phyloP scores from a whole-genome alignment of 345 rosid genomes.

The Aquilaria malaccensis region DNA sequence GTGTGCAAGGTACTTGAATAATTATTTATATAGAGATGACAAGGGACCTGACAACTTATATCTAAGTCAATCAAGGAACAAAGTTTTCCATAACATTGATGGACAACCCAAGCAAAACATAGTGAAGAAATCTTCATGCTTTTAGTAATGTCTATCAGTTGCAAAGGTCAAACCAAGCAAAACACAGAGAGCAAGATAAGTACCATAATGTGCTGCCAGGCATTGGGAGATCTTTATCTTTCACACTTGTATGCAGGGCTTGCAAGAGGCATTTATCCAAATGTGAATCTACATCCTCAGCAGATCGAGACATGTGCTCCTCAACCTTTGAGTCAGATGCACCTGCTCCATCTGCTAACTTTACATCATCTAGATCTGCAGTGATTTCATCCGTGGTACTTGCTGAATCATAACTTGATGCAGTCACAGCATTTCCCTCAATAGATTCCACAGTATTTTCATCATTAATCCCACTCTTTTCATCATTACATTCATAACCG shows the following conservation, averaged over 20 bases:
- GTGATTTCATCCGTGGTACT: conserved; percentile 26
- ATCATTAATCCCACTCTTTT: conserved; percentile 15
- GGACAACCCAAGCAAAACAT: background rate
- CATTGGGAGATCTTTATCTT: conserved; percentile 90
- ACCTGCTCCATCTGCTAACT: conserved; percentile 28
- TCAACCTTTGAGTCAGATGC: conserved; percentile 34
- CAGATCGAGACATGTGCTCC: conserved; percentile 37
- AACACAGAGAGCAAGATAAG: background rate
- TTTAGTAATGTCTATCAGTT: background rate
- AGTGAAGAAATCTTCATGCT: background rate
- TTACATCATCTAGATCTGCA: conserved; percentile 35
- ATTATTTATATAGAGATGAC: too few relatives aligned
- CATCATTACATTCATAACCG: conserved; percentile 24
- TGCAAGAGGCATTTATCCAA: conserved; percentile 92
- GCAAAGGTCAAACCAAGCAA: background rate
- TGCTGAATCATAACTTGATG: conserved; percentile 21
- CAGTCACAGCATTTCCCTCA: conserved; percentile 14
- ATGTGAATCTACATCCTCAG: conserved; percentile 66
- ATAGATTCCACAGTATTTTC: conserved; percentile 29
- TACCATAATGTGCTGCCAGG: conserved; percentile 97
- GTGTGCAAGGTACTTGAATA: too few relatives aligned
- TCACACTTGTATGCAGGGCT: conserved; percentile 76
- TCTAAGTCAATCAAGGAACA: too few relatives aligned
- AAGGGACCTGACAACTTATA: too few relatives aligned
- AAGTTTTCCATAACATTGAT: background rate